phyloP scores from a whole-genome alignment of 2,329 filamentous ascomycete species.

The Pseudogymnoascus sp. region DNA sequence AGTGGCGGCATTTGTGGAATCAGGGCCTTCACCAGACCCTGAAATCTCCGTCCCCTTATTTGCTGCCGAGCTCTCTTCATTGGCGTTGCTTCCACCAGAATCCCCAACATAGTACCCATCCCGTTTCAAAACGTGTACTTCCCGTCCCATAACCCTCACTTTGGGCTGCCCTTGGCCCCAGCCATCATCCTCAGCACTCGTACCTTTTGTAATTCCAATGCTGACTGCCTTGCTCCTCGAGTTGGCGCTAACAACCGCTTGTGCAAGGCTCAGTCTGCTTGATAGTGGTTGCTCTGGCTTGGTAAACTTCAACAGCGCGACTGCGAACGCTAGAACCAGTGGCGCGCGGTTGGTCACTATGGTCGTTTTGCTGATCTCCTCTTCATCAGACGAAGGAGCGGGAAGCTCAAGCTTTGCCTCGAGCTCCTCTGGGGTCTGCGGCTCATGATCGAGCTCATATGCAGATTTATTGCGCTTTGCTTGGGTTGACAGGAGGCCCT shows the following conservation, averaged over 20 bases:
- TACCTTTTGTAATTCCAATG: slow-evolving; percentile 59
- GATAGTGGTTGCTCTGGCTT: slow-evolving; percentile 80
- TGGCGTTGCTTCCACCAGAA: not conserved
- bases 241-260: slow-evolving; percentile 76
- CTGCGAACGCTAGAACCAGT: slow-evolving; percentile 70
- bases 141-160: slow-evolving; percentile 62
- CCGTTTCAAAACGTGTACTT: slow-evolving; percentile 66
- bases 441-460: slow-evolving; percentile 22
- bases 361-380: slow-evolving; percentile 46
- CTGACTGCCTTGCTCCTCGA: slow-evolving; percentile 67
- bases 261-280: slow-evolving; percentile 73
- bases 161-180: slow-evolving; percentile 65
- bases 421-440: slow-evolving; percentile 42
- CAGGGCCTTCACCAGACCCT: not conserved
- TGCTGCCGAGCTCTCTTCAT: not conserved
- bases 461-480: slow-evolving; percentile 22
- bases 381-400: slow-evolving; percentile 43
- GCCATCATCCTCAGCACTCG: slow-evolving; percentile 58
- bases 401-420: slow-evolving; percentile 56
- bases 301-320: slow-evolving; percentile 64
- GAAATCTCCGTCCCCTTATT: slow-evolving; percentile 2
- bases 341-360: slow-evolving; percentile 74
- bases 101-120: slow-evolving; percentile 57
- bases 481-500: slow-evolving; percentile 13
- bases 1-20: slow-evolving; percentile 1